Evolutionary conservation across 768 basidiomycete genomes (phyloP).

Genomic region (Crassisporium funariophilum): DNA sequence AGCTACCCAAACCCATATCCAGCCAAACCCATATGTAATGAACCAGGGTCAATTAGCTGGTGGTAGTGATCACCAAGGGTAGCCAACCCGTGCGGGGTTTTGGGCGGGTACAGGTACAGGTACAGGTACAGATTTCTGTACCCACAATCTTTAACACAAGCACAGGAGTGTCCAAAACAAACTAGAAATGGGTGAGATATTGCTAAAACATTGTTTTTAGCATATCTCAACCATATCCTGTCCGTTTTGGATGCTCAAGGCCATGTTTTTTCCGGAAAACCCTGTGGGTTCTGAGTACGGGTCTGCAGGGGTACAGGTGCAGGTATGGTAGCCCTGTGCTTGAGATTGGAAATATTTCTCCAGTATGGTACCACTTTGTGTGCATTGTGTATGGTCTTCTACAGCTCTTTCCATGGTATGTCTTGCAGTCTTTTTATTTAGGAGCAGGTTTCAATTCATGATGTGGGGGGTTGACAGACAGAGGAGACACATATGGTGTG

Average conservation of each 20-base stretch:
- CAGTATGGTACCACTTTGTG: too few relatives aligned
- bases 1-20: too few relatives aligned
- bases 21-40: too few relatives aligned
- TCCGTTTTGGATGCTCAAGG: background rate
- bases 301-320: background rate
- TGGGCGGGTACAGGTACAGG: background rate
- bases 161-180: background rate
- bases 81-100: conserved; percentile 1
- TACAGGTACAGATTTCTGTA: background rate
- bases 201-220: background rate
- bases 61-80: conserved; percentile 1
- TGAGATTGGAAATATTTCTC: too few relatives aligned
- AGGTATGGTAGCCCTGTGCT: too few relatives aligned
- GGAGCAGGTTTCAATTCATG: too few relatives aligned
- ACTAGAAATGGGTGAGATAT: background rate
- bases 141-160: background rate
- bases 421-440: too few relatives aligned
- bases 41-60: too few relatives aligned
- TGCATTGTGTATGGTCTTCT: too few relatives aligned
- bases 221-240: background rate
- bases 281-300: background rate
- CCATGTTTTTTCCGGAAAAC: background rate
- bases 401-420: too few relatives aligned
- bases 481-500: too few relatives aligned
- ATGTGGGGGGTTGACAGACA: too few relatives aligned